Base-by-base conservation (phyloP, 768 basidiomycete species). In the Leccinum disarticulatum region DNA sequence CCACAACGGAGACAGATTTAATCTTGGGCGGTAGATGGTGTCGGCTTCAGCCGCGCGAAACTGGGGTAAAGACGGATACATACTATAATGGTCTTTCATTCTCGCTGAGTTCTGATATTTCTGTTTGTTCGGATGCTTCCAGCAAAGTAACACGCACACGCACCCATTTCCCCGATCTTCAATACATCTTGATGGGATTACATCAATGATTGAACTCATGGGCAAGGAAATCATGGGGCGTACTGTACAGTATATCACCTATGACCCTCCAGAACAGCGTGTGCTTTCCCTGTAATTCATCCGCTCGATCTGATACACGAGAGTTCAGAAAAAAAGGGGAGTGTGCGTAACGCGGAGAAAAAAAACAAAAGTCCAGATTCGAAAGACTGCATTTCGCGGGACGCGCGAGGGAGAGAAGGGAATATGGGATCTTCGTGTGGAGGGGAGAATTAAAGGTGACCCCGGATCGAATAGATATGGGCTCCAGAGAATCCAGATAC, bases 261-360 rank as follows among this genome's bases (percentile, higher is more conserved):
- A 93, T 82, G 55, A 86, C 83, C 51, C 93, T 83, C n/a, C 95
- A 96, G 62, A 98, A 99, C 9, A 98, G 74, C 0, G 97, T 98
- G 67, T 98, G 91, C 71, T 95, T 97, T 48, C 91, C 92, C 53
- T 98, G 90, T 11, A 99, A 77, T 72, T 95, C 95, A 57, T 96
- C 93, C 5, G 95, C 91, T 30, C 91, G 82, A 70, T 96, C 93
- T 93, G 58, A 19, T 43, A 31, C 52, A 35, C 54, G 41, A 8
- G 56, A 56, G 41, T 10, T 43, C 41, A 43, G 41, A 43, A 43
- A 43, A 25, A 43, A 43, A 4, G 41, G 41, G 41, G 41, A n/a
- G 17, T 17, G 10, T 10, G 9, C 41, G n/a, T 43, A n/a, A 43
- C 1, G n/a, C 41, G 25, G 14, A 14, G 13, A 48, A 48, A 25